These are phyloP conservation scores for Saccharomycopsis fibuligera DNA, from an alignment of 805 yeast species.

Conservation along the genomic window DNA sequence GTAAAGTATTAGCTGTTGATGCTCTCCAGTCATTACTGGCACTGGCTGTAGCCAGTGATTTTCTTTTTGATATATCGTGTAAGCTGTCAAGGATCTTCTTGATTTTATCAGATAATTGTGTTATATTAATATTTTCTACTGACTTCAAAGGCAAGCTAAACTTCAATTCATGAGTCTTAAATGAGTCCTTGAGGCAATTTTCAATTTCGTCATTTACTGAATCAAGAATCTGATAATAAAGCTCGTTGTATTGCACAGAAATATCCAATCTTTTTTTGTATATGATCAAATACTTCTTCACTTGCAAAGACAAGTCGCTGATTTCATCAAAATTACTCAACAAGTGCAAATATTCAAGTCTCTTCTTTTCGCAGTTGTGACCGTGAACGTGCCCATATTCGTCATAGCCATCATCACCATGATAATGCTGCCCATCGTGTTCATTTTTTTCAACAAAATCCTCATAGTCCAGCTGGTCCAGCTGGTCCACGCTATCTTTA, in stretches of 20 bases:
- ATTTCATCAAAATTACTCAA: constrained; percentile 25
- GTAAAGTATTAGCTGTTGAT: neutral
- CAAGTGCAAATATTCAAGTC: constrained; percentile 18
- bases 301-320: constrained; percentile 26
- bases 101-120: neutral
- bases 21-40: neutral
- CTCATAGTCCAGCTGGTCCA: too few relatives aligned
- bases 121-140: neutral
- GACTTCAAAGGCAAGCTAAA: constrained; percentile 22
- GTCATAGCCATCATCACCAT: neutral
- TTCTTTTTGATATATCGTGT: neutral
- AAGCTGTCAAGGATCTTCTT: constrained; percentile 3
- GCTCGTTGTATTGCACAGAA: constrained; percentile 29
- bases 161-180: constrained; percentile 25
- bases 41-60: neutral
- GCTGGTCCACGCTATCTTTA: neutral
- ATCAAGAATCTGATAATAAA: constrained; percentile 27
- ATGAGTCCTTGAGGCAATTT: constrained; percentile 22
- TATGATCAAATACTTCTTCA: constrained; percentile 23
- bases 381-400: neutral
- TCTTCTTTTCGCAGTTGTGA: constrained; percentile 14
- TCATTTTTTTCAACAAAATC: constrained; percentile 7
- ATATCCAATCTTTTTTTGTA: constrained; percentile 28
- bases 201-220: constrained; percentile 29
- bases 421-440: neutral